Conservation (phyloP, 495 filamentous ascomycete species). For the Xylaria nigripes region DNA sequence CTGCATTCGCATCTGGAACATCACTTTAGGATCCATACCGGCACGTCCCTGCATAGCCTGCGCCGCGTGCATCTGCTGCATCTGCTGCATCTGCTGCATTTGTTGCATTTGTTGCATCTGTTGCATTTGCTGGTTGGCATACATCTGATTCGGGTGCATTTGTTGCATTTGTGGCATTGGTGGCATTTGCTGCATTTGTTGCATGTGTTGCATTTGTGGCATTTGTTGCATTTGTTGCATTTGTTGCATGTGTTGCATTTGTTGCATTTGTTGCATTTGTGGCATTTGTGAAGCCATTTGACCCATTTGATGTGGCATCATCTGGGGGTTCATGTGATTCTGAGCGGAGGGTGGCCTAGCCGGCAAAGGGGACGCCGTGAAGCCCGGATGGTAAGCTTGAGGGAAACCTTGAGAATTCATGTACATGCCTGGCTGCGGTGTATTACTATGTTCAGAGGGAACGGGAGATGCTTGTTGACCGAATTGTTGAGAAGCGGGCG, state of each 20-base stretch:
- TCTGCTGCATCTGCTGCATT: constrained; percentile 29
- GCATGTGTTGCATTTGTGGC: constrained; percentile 30
- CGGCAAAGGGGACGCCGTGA: constrained; percentile 40
- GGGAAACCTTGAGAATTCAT: constrained; percentile 50
- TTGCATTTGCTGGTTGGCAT: constrained; percentile 26
- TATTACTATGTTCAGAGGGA: constrained; percentile 67
- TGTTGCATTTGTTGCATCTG: constrained; percentile 37
- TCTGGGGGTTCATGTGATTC: constrained; percentile 35
- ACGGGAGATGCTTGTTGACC: constrained; percentile 69
- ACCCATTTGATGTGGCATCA: constrained; percentile 40
- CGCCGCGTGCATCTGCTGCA: constrained; percentile 36
- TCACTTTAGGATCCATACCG: constrained; percentile 46
- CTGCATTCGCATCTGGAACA: constrained; percentile 59
- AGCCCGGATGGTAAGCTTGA: constrained; percentile 52
- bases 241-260: constrained; percentile 28
- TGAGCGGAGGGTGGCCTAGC: constrained; percentile 42
- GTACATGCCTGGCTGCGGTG: constrained; percentile 60
- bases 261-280: constrained; percentile 31
- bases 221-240: constrained; percentile 36
- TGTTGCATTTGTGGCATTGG: constrained; percentile 35
- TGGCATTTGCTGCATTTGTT: constrained; percentile 38
- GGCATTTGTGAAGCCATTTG: constrained; percentile 34
- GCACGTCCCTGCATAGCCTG: constrained; percentile 47
- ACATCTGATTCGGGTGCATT: constrained; percentile 31
- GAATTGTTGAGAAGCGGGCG: constrained; percentile 68